Base-by-base conservation (phyloP, 2,329 filamentous ascomycete species). In the Curvularia sp. region DNA sequence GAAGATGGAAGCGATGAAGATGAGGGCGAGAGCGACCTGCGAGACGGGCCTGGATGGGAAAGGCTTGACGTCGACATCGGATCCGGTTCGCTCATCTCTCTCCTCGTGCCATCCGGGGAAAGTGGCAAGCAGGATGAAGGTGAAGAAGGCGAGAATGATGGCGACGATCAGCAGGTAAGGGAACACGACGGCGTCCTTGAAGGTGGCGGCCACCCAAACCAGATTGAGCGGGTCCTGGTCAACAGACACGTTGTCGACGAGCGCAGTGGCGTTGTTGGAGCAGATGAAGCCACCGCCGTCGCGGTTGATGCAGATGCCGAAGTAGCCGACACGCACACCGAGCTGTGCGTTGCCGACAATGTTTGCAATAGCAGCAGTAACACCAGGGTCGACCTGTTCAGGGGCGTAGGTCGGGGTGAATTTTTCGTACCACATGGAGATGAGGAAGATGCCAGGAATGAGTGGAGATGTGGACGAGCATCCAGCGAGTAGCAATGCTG, bases 51-150 rank as follows among this genome's bases (percentile, higher is more conserved):
- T 87, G 35, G 91, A 95, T 10, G 95, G 95, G 79, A 99, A 97
- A 7, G 92, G 92, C 80, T 96, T 96, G 75, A 97, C 89, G 79
- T 97, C 92, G 71, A 91, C 88, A 70, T 96, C 93, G 49, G 89
- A 92, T 52, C 93, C 93, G 53, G 80, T 82, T 35, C 86, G 84
- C 38, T 85, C 88, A 78, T 95, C 91, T 64, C 89, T 86, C 79
- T 96, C 92, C 78, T 97, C 92, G 79, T 98, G 93, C 92, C 95
- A 99, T 64, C 93, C 93, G 1, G 95, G 95, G 80, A 98, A 99
- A 33, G 95, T 98, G 54, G 93, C 94, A 53, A 99, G 89, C 42
- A 99, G 87, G 62, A 99, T 86, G 76, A 99, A 92, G 77, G 93
- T 97, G 78, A 98, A 85, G 81, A 98, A 98, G 68, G 95, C 93